phyloP scores from a whole-genome alignment of 1,284 basidiomycete genomes.

The Ceratobasidium sp. region DNA sequence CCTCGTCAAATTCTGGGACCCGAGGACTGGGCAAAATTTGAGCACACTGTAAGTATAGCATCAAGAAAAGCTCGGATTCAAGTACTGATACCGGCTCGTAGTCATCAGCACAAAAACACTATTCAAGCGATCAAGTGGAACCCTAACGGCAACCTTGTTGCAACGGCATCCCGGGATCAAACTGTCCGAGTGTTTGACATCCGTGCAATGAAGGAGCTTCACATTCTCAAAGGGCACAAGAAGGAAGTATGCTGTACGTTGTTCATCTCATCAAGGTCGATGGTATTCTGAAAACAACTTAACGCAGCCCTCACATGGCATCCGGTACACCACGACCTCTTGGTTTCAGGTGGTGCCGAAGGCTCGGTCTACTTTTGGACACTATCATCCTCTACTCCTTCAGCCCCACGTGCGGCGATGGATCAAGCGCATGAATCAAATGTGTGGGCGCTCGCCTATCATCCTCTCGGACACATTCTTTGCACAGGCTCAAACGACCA shows the following conservation, averaged over 20 bases:
- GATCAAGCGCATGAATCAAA: slow-evolving; percentile 97
- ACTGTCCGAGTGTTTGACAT: slow-evolving; percentile 98
- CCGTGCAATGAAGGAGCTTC: slow-evolving; percentile 95
- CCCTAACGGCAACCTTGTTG: slow-evolving; percentile 92
- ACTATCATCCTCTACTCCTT: slow-evolving; percentile 64
- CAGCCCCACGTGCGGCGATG: slow-evolving; percentile 81
- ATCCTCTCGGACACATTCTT: slow-evolving; percentile 95
- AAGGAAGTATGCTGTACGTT: slow-evolving; percentile 96
- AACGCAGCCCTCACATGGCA: slow-evolving; percentile 91
- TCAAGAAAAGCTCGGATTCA: slow-evolving; percentile 7
- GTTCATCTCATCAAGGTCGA: slow-evolving; percentile 3
- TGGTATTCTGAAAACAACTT: not conserved
- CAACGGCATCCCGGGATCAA: slow-evolving; percentile 94
- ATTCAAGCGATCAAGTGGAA: slow-evolving; percentile 94
- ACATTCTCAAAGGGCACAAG: slow-evolving; percentile 92
- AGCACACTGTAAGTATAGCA: slow-evolving; percentile 80
- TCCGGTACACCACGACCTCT: slow-evolving; percentile 87
- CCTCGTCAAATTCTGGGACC: slow-evolving; percentile 99
- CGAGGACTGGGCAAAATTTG: slow-evolving; percentile 87
- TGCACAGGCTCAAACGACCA: slow-evolving; percentile 96
- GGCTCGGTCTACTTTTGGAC: slow-evolving; percentile 96
- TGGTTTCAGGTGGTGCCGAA: slow-evolving; percentile 94
- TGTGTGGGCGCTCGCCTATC: slow-evolving; percentile 95
- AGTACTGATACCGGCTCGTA: slow-evolving; percentile 56
- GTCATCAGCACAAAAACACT: slow-evolving; percentile 97